phyloP scores from a whole-genome alignment of 1,284 basidiomycete species.

The Sporisorium sorghi region DNA sequence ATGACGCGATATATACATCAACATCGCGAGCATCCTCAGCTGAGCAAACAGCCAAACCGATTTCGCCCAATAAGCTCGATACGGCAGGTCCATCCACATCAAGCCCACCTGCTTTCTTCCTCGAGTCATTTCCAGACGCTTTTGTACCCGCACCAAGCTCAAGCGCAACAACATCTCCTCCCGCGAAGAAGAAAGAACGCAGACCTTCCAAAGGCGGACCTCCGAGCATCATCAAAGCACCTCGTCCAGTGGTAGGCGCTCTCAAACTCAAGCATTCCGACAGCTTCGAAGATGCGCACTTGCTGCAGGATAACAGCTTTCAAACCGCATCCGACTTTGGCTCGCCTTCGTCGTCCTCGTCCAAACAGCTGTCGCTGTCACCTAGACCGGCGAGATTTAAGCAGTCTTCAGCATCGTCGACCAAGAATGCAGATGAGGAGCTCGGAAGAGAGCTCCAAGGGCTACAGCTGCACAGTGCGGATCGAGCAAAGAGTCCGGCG shows the following conservation, averaged over 20 bases:
- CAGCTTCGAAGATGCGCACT: constrained; percentile 11
- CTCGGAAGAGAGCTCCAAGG: background rate
- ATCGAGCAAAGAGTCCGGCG: background rate
- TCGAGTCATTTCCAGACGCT: constrained; percentile 50
- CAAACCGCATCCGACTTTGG: constrained; percentile 26
- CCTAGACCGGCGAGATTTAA: background rate
- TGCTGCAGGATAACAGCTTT: constrained; percentile 22
- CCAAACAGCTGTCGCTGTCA: constrained; percentile 26
- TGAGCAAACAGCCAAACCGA: background rate
- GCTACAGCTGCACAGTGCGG: constrained; percentile 12
- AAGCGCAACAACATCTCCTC: background rate
- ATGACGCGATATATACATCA: background rate
- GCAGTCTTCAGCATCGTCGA: background rate
- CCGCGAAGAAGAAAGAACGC: constrained; percentile 14
- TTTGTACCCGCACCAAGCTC: background rate
- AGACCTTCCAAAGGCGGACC: constrained; percentile 14
- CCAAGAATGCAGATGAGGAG: background rate
- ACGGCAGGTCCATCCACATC: background rate
- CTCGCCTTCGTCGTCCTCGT: constrained; percentile 24
- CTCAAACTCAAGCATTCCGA: constrained; percentile 25
- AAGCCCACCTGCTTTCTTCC: constrained; percentile 50
- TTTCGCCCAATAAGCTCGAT: background rate
- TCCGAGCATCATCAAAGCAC: constrained; percentile 27
- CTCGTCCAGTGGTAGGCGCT: constrained; percentile 27
- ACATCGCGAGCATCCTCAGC: background rate